Conservation (phyloP, 768 basidiomycete species). For the Tylopilus cervinicoccineus region DNA sequence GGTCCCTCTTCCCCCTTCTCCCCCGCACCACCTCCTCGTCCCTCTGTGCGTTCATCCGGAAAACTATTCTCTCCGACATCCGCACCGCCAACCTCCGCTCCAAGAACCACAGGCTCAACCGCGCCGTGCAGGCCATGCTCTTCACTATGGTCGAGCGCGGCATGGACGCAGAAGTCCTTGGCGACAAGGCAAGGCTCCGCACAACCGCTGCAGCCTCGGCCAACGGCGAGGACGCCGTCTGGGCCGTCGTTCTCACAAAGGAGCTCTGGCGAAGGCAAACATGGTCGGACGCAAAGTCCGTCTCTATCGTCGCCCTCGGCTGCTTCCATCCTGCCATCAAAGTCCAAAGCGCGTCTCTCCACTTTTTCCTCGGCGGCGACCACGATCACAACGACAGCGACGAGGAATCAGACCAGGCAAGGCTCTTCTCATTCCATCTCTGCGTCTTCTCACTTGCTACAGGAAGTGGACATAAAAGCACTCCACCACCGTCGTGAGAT, state of each 20-base stretch:
- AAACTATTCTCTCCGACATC: slow-evolving; percentile 92
- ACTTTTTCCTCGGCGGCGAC: slow-evolving; percentile 94
- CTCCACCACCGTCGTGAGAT: slow-evolving; percentile 86
- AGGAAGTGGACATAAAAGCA: slow-evolving; percentile 65
- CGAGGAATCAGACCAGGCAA: slow-evolving; percentile 56
- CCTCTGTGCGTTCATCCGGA: slow-evolving; percentile 82
- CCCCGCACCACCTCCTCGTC: slow-evolving; percentile 88
- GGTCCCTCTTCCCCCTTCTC: slow-evolving; percentile 89
- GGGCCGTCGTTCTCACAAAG: slow-evolving; percentile 92
- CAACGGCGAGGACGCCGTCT: slow-evolving; percentile 87
- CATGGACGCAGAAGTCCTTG: slow-evolving; percentile 74
- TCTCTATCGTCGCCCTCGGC: slow-evolving; percentile 86
- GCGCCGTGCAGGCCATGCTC: slow-evolving; percentile 91
- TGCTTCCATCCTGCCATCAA: slow-evolving; percentile 93
- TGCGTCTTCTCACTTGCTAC: slow-evolving; percentile 1
- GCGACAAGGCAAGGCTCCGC: slow-evolving; percentile 78
- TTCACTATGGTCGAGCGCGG: slow-evolving; percentile 96
- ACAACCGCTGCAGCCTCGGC: slow-evolving; percentile 26
- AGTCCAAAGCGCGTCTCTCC: slow-evolving; percentile 89
- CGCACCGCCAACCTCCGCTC: slow-evolving; percentile 82
- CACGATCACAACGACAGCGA: slow-evolving; percentile 71
- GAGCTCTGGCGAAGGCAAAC: slow-evolving; percentile 93
- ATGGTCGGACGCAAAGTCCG: slow-evolving; percentile 91
- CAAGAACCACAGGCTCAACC: slow-evolving; percentile 94
- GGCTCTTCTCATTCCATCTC: background rate